A percentile compares a stretch with the other conserved stretches of the same genome.
Conservation (phyloP, 2,329 filamentous ascomycete species). For the Sarocladiaceae sp. region DNA sequence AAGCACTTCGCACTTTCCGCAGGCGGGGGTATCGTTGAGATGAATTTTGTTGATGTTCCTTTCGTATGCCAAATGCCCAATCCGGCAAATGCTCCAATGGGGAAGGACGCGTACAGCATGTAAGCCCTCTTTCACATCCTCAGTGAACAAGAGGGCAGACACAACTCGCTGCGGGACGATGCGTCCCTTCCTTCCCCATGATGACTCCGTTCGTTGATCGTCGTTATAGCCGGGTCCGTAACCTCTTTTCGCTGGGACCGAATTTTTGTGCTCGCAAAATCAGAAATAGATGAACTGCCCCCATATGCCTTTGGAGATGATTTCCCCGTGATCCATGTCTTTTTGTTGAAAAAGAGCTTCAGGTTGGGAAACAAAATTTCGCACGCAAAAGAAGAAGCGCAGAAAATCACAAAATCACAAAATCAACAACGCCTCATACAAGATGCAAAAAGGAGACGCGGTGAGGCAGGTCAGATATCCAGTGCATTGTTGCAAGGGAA, state of each 20-base stretch:
- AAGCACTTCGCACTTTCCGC: background rate
- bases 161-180: too few species aligned
- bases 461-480: background rate
- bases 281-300: conserved; percentile 10
- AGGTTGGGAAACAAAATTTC: conserved; percentile 14
- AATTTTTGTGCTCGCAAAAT: conserved; percentile 15
- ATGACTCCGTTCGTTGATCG: conserved; percentile 11
- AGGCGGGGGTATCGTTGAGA: conserved; percentile 36
- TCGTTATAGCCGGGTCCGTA: conserved; percentile 5
- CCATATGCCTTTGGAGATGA: conserved; percentile 8
- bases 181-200: conserved; percentile 4
- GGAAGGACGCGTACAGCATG: conserved; percentile 13
- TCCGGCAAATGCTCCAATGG: conserved; percentile 8
- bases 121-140: conserved; percentile 7
- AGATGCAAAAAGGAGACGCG: background rate
- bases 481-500: background rate
- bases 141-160: too few species aligned
- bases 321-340: conserved; percentile 14
- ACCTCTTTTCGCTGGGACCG: conserved; percentile 5
- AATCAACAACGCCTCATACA: conserved; percentile 7
- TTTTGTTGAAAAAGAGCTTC: conserved; percentile 22
- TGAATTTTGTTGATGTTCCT: conserved; percentile 14
- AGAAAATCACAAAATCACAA: conserved; percentile 13
- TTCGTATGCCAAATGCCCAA: conserved; percentile 10
- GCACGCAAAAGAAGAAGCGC: conserved; percentile 16